phyloP scores from a whole-genome alignment of 441 rosid genomes.

The Erysimum cheiri region DNA sequence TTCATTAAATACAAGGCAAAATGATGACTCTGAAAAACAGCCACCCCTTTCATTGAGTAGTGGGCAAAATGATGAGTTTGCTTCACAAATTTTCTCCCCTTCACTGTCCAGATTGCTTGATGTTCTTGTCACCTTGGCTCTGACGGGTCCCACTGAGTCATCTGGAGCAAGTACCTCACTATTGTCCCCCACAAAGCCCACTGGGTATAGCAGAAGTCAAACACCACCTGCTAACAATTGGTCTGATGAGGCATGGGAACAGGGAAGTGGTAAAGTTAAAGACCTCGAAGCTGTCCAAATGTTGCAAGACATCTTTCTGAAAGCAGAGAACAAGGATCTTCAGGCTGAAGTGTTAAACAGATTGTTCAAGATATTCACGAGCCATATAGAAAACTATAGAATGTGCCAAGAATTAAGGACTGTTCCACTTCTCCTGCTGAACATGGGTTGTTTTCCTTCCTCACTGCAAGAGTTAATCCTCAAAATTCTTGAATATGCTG shows the following conservation, averaged over 20 bases:
- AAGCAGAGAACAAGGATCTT: constrained; percentile 80
- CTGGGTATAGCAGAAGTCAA: constrained; percentile 64
- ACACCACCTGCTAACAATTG: constrained; percentile 58
- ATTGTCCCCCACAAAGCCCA: constrained; percentile 59
- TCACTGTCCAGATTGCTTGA: constrained; percentile 96
- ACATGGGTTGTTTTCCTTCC: constrained; percentile 94
- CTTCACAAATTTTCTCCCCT: constrained; percentile 64
- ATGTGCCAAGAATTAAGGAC: constrained; percentile 94
- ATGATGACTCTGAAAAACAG: constrained; percentile 38
- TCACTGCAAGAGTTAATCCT: constrained; percentile 93
- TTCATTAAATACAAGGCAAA: not conserved
- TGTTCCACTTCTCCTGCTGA: constrained; percentile 91
- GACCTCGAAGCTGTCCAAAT: constrained; percentile 99
- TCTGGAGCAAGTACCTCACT: constrained; percentile 59
- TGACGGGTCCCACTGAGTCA: constrained; percentile 81
- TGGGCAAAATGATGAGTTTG: constrained; percentile 55
- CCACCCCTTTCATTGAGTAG: constrained; percentile 27
- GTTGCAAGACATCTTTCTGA: constrained; percentile 96
- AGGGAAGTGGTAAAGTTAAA: constrained; percentile 80
- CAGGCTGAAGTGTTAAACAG: constrained; percentile 98
- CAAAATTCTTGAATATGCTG: constrained; percentile 99
- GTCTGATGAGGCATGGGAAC: constrained; percentile 80
- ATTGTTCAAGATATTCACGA: constrained; percentile 98
- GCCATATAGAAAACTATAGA: constrained; percentile 93
- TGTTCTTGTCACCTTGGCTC: constrained; percentile 93